Conservation (phyloP, 2,329 filamentous ascomycete genomes). For the Cladophialophora immunda region DNA sequence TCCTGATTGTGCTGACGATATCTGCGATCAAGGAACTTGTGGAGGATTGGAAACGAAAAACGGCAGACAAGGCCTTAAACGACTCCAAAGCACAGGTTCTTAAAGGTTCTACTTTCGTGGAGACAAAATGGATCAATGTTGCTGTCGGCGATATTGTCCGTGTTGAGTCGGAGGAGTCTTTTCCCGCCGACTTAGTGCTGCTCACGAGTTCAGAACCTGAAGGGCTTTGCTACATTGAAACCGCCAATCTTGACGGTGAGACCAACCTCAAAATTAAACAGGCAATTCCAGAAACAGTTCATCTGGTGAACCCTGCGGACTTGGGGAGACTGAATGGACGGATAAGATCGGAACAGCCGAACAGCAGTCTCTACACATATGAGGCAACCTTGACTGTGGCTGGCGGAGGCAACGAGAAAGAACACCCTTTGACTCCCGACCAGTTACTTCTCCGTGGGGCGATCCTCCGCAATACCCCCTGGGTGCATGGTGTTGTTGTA, state of each 20-base stretch:
- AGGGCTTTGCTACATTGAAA: conserved; percentile 98
- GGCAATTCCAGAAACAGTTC: conserved; percentile 88
- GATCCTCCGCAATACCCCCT: conserved; percentile 93
- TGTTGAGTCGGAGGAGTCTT: conserved; percentile 93
- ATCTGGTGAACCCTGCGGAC: conserved; percentile 85
- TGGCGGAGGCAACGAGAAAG: conserved; percentile 89
- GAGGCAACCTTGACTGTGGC: conserved; percentile 95
- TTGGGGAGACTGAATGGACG: conserved; percentile 85
- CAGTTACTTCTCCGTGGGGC: conserved; percentile 92
- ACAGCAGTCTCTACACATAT: conserved; percentile 98
- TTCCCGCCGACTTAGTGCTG: conserved; percentile 91
- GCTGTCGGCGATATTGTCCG: conserved; percentile 90
- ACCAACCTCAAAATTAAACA: conserved; percentile 99
- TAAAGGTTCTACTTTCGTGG: conserved; percentile 81
- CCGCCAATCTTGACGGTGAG: conserved; percentile 95
- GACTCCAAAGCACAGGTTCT: conserved; percentile 84
- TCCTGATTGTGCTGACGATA: conserved; percentile 88
- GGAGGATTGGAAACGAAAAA: conserved; percentile 90
- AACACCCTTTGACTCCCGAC: conserved; percentile 87
- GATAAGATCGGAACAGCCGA: conserved; percentile 93
- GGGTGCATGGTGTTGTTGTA: conserved; percentile 95
- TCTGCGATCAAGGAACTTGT: conserved; percentile 94
- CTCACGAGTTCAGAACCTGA: conserved; percentile 96
- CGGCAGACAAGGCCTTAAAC: conserved; percentile 86
- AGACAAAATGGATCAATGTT: conserved; percentile 93